Conservation (phyloP, 305 asterid genomes). For the Solanum hybrid region DNA sequence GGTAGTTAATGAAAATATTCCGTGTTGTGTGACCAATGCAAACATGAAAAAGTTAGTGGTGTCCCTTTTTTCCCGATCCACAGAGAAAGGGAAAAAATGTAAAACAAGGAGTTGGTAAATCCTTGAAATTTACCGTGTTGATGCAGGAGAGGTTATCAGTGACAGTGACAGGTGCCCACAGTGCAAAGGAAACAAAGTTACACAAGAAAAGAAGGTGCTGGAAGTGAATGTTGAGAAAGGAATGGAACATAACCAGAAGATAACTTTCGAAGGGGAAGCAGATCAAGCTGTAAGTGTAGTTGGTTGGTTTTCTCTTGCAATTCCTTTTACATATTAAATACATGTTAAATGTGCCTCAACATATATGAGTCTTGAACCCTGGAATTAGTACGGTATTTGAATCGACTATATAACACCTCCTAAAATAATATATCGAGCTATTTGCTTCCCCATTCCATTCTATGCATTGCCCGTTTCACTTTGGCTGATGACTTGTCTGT, state of each 20-base stretch:
- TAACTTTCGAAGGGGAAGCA: constrained; percentile 49
- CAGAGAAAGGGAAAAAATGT: neutral
- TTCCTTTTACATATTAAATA: neutral
- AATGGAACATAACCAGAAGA: constrained; percentile 44
- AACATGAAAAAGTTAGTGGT: neutral
- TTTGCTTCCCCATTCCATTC: neutral
- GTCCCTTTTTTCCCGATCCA: neutral
- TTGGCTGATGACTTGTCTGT: neutral
- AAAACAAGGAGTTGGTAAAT: neutral
- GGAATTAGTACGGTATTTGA: neutral
- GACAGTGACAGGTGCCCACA: constrained; percentile 46
- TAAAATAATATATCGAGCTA: neutral
- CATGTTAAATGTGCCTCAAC: neutral
- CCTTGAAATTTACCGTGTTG: neutral
- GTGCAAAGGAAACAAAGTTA: constrained; percentile 56
- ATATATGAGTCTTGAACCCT: neutral
- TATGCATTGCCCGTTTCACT: neutral
- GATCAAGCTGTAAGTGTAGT: constrained; percentile 47
- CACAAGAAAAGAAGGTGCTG: constrained; percentile 38
- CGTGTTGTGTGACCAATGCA: neutral
- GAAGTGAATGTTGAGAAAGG: constrained; percentile 62
- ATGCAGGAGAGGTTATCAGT: constrained; percentile 39
- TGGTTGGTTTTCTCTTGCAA: neutral
- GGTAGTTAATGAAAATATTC: constrained; percentile 7
- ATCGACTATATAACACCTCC: neutral